These are phyloP conservation scores for Hysterium pulicare DNA, from an alignment of 2,329 filamentous ascomycete genomes.

Conservation along the genomic window DNA sequence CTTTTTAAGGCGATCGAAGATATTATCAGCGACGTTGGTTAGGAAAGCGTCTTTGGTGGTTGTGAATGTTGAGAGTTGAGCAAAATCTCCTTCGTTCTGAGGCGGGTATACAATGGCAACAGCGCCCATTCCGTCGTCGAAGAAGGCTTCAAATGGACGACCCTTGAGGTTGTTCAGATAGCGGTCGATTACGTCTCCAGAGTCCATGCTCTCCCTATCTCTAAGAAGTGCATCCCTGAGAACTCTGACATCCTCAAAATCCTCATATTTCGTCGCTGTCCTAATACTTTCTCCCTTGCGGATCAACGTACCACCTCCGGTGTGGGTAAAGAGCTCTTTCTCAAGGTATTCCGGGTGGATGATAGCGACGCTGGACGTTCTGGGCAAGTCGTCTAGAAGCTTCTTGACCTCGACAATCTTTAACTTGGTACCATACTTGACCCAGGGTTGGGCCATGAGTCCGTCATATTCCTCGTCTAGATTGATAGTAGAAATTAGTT, in stretches of 20 bases:
- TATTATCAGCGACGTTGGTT: slow-evolving; percentile 90
- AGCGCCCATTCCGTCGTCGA: slow-evolving; percentile 89
- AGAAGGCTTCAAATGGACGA: slow-evolving; percentile 87
- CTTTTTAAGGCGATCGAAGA: slow-evolving; percentile 90
- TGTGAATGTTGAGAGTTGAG: slow-evolving; percentile 83
- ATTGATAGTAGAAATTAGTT: slow-evolving; percentile 97
- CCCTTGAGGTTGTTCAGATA: slow-evolving; percentile 77
- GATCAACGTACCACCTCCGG: slow-evolving; percentile 89
- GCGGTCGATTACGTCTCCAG: slow-evolving; percentile 77
- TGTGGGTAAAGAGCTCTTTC: slow-evolving; percentile 95
- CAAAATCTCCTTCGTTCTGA: slow-evolving; percentile 61
- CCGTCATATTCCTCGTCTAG: slow-evolving; percentile 93
- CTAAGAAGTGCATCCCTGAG: slow-evolving; percentile 80
- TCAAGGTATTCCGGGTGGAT: slow-evolving; percentile 95
- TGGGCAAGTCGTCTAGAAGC: slow-evolving; percentile 79
- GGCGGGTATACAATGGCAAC: slow-evolving; percentile 83
- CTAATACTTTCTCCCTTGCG: slow-evolving; percentile 87
- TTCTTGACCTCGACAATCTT: slow-evolving; percentile 99
- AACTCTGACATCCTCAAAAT: slow-evolving; percentile 72
- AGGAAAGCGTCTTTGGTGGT: slow-evolving; percentile 95
- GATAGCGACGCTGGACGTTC: slow-evolving; percentile 92
- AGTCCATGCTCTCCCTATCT: slow-evolving; percentile 77
- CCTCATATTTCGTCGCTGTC: slow-evolving; percentile 65
- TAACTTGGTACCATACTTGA: slow-evolving; percentile 86
- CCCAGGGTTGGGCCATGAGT: slow-evolving; percentile 92